These are phyloP conservation scores for Apiospora rasikravindrae DNA, from an alignment of 2,329 filamentous ascomycete genomes.

Conservation along the genomic window DNA sequence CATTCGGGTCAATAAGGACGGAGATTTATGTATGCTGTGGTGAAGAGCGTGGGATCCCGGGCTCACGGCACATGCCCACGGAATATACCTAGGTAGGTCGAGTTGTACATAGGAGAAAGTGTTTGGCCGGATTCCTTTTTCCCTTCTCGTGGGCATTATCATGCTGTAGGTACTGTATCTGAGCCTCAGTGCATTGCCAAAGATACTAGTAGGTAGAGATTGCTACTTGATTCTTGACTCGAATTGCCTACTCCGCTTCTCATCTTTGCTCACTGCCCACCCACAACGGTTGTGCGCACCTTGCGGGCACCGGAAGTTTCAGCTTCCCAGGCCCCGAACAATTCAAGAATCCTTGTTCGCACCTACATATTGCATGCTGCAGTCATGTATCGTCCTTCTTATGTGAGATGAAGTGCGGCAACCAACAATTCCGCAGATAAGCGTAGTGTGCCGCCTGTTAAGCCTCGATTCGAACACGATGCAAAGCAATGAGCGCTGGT, in stretches of 20 bases:
- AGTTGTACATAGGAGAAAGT: neutral
- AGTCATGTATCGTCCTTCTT: neutral
- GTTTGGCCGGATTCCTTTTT: neutral
- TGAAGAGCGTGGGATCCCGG: neutral
- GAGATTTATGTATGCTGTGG: neutral
- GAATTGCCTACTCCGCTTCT: neutral
- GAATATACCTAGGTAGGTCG: constrained; percentile 8
- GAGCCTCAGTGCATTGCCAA: neutral
- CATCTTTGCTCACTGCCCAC: neutral
- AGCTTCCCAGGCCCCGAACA: constrained; percentile 1
- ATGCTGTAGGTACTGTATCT: neutral
- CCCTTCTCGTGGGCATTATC: neutral
- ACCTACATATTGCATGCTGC: neutral
- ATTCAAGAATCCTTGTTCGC: neutral
- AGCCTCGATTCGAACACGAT: neutral
- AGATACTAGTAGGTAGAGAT: neutral
- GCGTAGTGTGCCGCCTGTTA: neutral
- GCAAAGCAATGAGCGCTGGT: neutral
- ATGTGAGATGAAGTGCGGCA: neutral
- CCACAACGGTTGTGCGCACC: neutral
- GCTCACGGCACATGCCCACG: neutral
- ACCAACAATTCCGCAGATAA: neutral
- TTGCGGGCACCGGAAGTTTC: constrained; percentile 15
- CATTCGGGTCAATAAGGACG: neutral
- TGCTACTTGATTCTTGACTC: neutral